Conservation (phyloP, 306 rosid genomes). For the Castanea sativa region DNA sequence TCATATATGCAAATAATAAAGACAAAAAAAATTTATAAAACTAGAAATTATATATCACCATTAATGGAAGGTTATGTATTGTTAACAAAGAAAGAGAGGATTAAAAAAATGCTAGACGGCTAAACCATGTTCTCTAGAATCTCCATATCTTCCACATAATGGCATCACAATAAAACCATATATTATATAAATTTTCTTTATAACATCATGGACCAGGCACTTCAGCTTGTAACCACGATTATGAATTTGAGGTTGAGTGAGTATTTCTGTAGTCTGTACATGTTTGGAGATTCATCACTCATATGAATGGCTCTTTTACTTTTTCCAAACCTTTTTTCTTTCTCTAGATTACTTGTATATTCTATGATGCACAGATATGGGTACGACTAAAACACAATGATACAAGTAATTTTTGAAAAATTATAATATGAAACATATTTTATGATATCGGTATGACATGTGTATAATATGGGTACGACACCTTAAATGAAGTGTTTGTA, state of each 20-base stretch:
- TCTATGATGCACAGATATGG: too few relatives aligned
- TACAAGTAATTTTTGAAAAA: too few relatives aligned
- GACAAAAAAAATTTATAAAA: too few relatives aligned
- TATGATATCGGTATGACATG: too few relatives aligned
- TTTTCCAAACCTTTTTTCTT: background rate
- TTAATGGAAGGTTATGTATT: too few relatives aligned
- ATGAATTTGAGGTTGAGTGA: background rate
- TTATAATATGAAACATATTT: too few relatives aligned
- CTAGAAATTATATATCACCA: too few relatives aligned
- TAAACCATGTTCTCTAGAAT: background rate
- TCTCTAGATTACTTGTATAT: too few relatives aligned
- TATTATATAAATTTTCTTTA: background rate
- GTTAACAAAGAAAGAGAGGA: background rate
- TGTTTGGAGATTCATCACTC: background rate
- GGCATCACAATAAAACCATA: background rate
- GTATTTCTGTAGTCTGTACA: background rate
- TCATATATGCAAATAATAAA: too few relatives aligned
- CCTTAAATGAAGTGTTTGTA: too few relatives aligned
- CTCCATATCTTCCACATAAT: background rate
- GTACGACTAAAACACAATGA: fast-evolving
- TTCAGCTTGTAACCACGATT: background rate
- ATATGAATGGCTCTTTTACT: background rate
- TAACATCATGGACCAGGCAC: background rate
- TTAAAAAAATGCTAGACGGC: background rate
- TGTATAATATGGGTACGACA: too few relatives aligned